These are phyloP conservation scores for Clonostachys sp. DNA, from an alignment of 2,329 filamentous ascomycete genomes.

Conservation along the genomic window DNA sequence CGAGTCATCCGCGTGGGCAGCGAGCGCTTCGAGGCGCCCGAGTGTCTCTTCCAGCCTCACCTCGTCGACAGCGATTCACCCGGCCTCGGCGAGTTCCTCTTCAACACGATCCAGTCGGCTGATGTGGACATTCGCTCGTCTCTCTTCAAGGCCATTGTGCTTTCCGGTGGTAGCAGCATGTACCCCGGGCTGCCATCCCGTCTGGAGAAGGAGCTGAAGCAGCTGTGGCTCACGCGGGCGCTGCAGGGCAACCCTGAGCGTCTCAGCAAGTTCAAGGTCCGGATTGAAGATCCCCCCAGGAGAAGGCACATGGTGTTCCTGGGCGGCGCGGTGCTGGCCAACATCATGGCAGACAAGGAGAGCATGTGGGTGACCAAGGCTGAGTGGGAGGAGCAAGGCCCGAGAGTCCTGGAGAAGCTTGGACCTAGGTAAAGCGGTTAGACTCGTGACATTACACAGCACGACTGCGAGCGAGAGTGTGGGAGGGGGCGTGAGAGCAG, in stretches of 20 bases:
- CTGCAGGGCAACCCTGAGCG: slow-evolving; percentile 89
- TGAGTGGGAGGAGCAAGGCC: slow-evolving; percentile 93
- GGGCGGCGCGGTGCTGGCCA: slow-evolving; percentile 91
- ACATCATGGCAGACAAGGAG: slow-evolving; percentile 98
- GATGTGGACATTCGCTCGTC: slow-evolving; percentile 93
- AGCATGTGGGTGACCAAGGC: slow-evolving; percentile 98
- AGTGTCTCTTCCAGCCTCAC: slow-evolving; percentile 98
- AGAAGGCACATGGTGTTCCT: slow-evolving; percentile 99
- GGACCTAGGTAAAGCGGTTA: slow-evolving; percentile 65
- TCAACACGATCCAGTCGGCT: slow-evolving; percentile 96
- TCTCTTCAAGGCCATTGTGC: slow-evolving; percentile 94
- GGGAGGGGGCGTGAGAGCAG: no score
- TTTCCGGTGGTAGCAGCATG: slow-evolving; percentile 98
- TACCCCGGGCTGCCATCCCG: slow-evolving; percentile 93
- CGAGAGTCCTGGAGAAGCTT: slow-evolving; percentile 82
- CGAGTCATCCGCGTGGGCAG: slow-evolving; percentile 94
- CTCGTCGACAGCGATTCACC: slow-evolving; percentile 96
- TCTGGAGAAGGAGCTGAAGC: slow-evolving; percentile 97
- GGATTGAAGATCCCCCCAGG: slow-evolving; percentile 95
- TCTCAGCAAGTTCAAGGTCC: slow-evolving; percentile 97
- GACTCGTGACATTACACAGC: no score
- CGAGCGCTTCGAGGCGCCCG: slow-evolving; percentile 95
- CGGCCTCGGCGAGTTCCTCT: slow-evolving; percentile 93
- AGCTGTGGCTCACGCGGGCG: slow-evolving; percentile 93
- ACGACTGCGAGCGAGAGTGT: no score